Conservation (phyloP, 83 land plant species). For the Thuja plicata region DNA sequence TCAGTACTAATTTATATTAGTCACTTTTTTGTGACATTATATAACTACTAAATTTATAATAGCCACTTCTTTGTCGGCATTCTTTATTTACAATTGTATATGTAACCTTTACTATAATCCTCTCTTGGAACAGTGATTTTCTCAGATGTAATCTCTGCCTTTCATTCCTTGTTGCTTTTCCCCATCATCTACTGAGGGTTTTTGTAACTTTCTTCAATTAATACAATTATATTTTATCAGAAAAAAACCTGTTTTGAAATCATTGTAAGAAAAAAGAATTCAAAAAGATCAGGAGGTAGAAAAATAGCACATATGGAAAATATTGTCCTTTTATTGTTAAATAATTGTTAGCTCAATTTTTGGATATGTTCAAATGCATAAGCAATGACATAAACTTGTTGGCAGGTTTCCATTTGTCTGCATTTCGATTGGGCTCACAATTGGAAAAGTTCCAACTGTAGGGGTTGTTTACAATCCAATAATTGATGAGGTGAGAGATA, state of each 20-base stretch:
- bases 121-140: too few species aligned
- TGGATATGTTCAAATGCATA: background rate
- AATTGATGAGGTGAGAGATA: constrained; percentile 66
- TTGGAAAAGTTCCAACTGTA: constrained; percentile 63
- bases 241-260: background rate
- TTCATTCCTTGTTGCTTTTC: too few species aligned
- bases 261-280: background rate
- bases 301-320: background rate
- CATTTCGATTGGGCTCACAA: constrained; percentile 85
- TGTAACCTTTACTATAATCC: too few species aligned
- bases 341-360: background rate
- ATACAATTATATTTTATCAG: too few species aligned
- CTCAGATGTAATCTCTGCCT: too few species aligned
- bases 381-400: background rate
- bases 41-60: too few species aligned
- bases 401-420: constrained; percentile 86
- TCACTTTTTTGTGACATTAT: too few species aligned
- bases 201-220: too few species aligned
- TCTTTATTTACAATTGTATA: too few species aligned
- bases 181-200: too few species aligned
- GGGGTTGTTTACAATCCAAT: constrained; percentile 97
- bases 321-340: background rate
- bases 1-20: too few species aligned
- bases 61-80: too few species aligned
- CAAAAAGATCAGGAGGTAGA: background rate